Conservation (phyloP, 1,284 basidiomycete genomes). For the Cryptococcus sp. region DNA sequence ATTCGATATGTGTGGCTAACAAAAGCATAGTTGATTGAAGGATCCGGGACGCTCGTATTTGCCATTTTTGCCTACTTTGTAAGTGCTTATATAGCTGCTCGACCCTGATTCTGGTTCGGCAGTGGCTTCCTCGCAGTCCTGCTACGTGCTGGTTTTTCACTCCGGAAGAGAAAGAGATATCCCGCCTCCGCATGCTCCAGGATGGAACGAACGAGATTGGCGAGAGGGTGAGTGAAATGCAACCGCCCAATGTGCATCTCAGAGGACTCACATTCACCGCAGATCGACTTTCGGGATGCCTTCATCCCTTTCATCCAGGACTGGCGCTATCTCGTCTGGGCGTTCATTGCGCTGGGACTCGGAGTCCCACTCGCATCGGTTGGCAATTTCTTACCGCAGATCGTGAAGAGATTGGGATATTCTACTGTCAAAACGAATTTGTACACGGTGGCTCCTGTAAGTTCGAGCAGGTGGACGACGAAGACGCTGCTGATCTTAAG, state of each 20-base stretch:
- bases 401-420: conserved; percentile 53
- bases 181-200: conserved; percentile 55
- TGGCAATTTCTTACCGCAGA: conserved; percentile 60
- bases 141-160: conserved; percentile 55
- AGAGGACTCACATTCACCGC: too few relatives aligned
- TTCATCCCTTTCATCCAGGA: conserved; percentile 56
- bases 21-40: conserved; percentile 1
- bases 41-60: conserved; percentile 54
- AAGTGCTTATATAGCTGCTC: neutral
- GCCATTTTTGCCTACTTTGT: conserved; percentile 55
- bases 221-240: conserved; percentile 46
- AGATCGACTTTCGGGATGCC: conserved; percentile 47
- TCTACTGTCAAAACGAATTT: conserved; percentile 33
- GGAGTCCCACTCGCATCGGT: conserved; percentile 59
- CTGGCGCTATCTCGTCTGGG: conserved; percentile 54
- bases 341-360: conserved; percentile 51
- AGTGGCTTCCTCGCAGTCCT: conserved; percentile 57
- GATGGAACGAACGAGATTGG: conserved; percentile 59
- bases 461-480: conserved; percentile 37
- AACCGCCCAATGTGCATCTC: too few relatives aligned
- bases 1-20: neutral
- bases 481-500: conserved; percentile 41
- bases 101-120: neutral
- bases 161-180: conserved; percentile 56
- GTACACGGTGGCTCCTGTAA: conserved; percentile 48